These are phyloP conservation scores for Sanghuangporus weigelae DNA, from an alignment of 1,284 basidiomycete species.

Conservation along the genomic window DNA sequence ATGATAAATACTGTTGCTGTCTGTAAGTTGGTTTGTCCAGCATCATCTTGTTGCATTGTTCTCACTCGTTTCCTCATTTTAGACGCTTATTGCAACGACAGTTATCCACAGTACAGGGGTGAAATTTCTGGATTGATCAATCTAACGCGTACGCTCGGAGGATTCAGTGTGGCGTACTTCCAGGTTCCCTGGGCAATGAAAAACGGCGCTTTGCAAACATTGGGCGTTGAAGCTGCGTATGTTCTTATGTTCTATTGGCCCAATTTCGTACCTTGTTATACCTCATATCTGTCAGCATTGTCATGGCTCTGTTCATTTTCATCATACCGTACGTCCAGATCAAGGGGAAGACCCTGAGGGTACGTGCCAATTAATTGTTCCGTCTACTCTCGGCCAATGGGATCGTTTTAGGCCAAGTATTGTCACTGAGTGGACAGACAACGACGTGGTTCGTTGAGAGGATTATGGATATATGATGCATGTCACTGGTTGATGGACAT, in stretches of 20 bases:
- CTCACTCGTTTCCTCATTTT: too few relatives aligned
- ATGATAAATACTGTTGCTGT: slow-evolving; percentile 66
- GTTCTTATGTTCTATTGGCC: slow-evolving; percentile 19
- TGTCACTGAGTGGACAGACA: too few relatives aligned
- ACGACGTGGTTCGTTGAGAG: too few relatives aligned
- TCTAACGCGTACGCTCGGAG: slow-evolving; percentile 51
- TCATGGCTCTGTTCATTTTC: slow-evolving; percentile 44
- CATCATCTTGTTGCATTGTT: too few relatives aligned
- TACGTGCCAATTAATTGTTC: slow-evolving; percentile 17
- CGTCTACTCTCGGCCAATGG: too few relatives aligned
- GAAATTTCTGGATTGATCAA: slow-evolving; percentile 47
- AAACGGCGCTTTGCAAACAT: slow-evolving; percentile 50
- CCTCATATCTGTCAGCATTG: slow-evolving; percentile 32
- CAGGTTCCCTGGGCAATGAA: slow-evolving; percentile 55
- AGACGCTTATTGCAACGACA: too few relatives aligned
- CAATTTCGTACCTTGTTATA: too few relatives aligned
- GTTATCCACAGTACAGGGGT: too few relatives aligned
- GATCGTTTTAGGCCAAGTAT: too few relatives aligned
- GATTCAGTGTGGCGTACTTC: slow-evolving; percentile 60
- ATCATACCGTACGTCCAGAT: slow-evolving; percentile 46
- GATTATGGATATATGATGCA: too few relatives aligned
- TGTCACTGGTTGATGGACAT: too few relatives aligned
- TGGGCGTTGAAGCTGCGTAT: slow-evolving; percentile 54
- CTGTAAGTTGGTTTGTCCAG: slow-evolving; percentile 33
- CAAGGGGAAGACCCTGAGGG: slow-evolving; percentile 41